Evolutionary conservation across 805 yeast genomes (phyloP), one percentile per base, ranked within the genome.

Genomic region (Schwanniomyces occidentalis): DNA sequence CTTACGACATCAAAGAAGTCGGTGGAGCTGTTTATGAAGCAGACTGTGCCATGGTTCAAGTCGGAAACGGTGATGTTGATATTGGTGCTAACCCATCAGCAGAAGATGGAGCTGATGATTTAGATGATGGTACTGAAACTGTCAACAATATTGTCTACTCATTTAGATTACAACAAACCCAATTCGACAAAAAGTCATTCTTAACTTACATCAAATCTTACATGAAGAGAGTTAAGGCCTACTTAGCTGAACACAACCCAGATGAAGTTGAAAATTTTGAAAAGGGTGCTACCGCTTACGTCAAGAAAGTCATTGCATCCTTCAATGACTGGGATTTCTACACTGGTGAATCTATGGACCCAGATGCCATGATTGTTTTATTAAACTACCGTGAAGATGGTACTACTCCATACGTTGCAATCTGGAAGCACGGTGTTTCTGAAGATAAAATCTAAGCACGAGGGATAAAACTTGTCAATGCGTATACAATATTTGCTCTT

Each of bases 351-450:
- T 85, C 96, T 65, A 93, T 93, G 99, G 97, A 93, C 82, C 99
- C 99, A 70, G 99, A 93, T 73, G 99, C 84, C 56, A 93, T 93
- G 99, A 74, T 93, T 64, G 88, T 89, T 55, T 81, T 93, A 70
- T 85, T 93, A 73, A 93, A 93, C 95, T 93, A 91, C 89, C 95
- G 99, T 76, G 99, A 93, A 78, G 98, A 93, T 68, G 99, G 99
- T 78, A 76, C 82, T 58, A 93, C 99, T 56, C 99, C 99, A 65
- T 93, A 66, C 76, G 93, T 91, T 62, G 88, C 90, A 51, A 82
- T 90, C 84, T 93, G 99, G 99, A 93, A 91, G 78, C 99, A 93
- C 75, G 99, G 99, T 80, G 82, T 86, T 54, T 75, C 67, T 58
- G 87, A 80, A 69, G 80, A 76, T 71, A 93, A 93, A 84, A 78